phyloP scores from a whole-genome alignment of 768 basidiomycete species.

The Suillus bovinus region DNA sequence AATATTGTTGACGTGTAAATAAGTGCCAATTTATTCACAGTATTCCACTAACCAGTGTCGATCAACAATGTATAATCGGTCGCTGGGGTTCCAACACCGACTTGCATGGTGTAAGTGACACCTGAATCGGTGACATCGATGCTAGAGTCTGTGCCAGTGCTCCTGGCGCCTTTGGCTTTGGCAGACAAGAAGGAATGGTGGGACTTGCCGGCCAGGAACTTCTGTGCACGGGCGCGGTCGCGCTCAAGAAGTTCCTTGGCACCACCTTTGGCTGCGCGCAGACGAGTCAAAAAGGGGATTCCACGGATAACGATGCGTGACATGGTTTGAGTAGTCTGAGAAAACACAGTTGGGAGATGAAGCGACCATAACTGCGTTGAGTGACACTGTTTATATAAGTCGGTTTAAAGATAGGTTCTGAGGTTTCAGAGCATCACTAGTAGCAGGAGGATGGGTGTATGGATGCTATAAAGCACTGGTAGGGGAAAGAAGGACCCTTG shows the following conservation, averaged over 20 bases:
- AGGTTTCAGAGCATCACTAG: not conserved
- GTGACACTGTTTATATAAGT: slow-evolving; percentile 22
- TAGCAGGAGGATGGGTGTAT: not conserved
- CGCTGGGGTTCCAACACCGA: slow-evolving; percentile 50
- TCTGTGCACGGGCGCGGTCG: slow-evolving; percentile 53
- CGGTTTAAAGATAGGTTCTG: not conserved
- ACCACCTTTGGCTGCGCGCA: slow-evolving; percentile 23
- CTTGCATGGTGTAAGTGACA: slow-evolving; percentile 52
- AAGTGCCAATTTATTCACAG: not conserved
- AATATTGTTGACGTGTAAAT: not conserved
- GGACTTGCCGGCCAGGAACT: slow-evolving; percentile 52
- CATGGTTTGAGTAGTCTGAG: slow-evolving; percentile 29
- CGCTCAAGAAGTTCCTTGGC: slow-evolving; percentile 48
- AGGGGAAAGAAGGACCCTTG: not conserved
- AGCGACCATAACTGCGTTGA: not conserved
- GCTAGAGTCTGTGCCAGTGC: slow-evolving; percentile 21
- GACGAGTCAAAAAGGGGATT: slow-evolving; percentile 40
- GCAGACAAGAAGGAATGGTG: slow-evolving; percentile 50
- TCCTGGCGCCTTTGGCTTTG: slow-evolving; percentile 10
- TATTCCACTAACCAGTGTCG: slow-evolving; percentile 43
- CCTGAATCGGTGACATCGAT: slow-evolving; percentile 56
- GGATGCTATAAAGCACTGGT: not conserved
- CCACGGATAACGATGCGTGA: slow-evolving; percentile 37
- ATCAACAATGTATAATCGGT: slow-evolving; percentile 51
- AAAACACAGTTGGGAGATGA: not conserved